phyloP scores from a whole-genome alignment of 176 grass and related monocot species.

The Rhynchospora tenuis region DNA sequence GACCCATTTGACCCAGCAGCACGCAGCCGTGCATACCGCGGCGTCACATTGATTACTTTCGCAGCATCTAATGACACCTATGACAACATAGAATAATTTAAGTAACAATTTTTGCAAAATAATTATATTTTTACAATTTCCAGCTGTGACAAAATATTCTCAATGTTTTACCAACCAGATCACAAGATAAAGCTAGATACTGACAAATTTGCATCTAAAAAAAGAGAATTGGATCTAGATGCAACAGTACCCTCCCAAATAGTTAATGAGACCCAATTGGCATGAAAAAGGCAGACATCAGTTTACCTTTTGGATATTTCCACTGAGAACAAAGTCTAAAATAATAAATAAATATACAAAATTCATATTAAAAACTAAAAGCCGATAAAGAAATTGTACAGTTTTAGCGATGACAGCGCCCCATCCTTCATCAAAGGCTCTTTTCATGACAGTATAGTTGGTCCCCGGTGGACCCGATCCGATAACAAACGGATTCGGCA shows the following conservation, averaged over 20 bases:
- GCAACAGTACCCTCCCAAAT: not conserved
- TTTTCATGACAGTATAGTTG: conserved; percentile 99
- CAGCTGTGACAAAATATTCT: not conserved
- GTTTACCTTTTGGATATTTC: not conserved
- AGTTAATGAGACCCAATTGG: not conserved
- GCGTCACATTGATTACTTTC: conserved; percentile 96
- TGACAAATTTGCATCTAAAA: not conserved
- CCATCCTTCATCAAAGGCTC: conserved; percentile 98
- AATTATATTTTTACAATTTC: not conserved
- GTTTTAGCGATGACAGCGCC: conserved; percentile 97
- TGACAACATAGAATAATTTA: conserved; percentile 10
- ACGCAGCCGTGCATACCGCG: conserved; percentile 79
- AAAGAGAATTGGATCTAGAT: not conserved
- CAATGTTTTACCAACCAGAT: not conserved
- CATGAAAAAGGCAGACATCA: not conserved
- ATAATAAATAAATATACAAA: not conserved
- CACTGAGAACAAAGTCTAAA: not conserved
- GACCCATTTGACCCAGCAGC: conserved; percentile 69
- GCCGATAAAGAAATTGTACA: conserved; percentile 27
- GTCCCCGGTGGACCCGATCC: conserved; percentile 92
- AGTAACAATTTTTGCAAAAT: not conserved
- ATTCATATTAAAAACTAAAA: not conserved
- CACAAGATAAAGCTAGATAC: not conserved
- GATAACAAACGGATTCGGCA: conserved; percentile 99
- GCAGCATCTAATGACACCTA: conserved; percentile 89